phyloP scores from a whole-genome alignment of 306 rosid species.

The Rosa chinensis region DNA sequence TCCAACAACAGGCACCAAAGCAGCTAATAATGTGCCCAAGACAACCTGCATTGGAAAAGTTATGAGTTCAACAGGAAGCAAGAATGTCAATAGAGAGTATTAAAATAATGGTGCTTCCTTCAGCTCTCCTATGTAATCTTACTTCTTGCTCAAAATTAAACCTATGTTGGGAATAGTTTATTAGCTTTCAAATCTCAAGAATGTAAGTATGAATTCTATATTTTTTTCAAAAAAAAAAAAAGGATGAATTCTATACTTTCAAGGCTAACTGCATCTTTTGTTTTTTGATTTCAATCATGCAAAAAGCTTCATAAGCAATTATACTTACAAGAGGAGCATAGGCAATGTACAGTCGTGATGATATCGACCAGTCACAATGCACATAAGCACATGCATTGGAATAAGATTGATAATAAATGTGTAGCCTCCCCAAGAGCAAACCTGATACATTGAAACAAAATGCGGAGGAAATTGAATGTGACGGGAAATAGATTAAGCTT shows the following conservation, averaged over 20 bases:
- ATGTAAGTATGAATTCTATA: background rate
- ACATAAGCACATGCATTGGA: constrained; percentile 97
- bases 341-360: constrained; percentile 91
- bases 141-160: background rate
- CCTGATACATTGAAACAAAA: constrained; percentile 51
- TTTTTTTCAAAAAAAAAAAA: background rate
- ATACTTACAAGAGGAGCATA: constrained; percentile 96
- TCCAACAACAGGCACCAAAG: constrained; percentile 98
- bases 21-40: constrained; percentile 85
- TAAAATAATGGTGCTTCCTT: background rate
- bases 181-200: background rate
- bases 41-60: constrained; percentile 61
- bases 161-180: background rate
- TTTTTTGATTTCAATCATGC: background rate
- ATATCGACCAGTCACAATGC: constrained; percentile 97
- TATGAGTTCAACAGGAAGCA: constrained; percentile 31
- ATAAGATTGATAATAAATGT: constrained; percentile 96
- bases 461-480: constrained; percentile 24
- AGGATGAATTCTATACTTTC: background rate
- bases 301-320: constrained; percentile 7
- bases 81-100: constrained; percentile 1
- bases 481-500: constrained; percentile 15
- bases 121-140: background rate
- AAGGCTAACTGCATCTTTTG: background rate
- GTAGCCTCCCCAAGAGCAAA: constrained; percentile 99